A percentile compares a stretch with the other conserved stretches of the same genome.
Conservation (phyloP, 129 eudicot genomes). For the Flaveria ramosissima region DNA sequence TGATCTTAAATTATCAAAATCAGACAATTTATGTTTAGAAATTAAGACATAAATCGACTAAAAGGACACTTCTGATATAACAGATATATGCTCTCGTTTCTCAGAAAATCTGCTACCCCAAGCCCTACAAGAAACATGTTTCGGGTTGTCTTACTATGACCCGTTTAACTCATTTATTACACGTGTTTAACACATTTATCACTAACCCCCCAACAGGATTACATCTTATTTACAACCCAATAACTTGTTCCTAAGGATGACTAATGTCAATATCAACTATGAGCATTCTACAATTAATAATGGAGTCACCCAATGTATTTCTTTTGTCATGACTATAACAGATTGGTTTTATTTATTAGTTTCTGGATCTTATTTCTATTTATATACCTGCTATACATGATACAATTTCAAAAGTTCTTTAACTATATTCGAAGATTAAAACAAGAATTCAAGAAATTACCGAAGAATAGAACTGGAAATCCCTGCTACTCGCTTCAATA, state of each 20-base stretch:
- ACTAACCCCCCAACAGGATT: too few relatives aligned
- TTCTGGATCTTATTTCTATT: not conserved
- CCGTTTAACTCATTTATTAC: not conserved
- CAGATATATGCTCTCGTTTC: too few relatives aligned
- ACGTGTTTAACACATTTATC: not conserved
- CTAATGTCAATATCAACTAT: not conserved
- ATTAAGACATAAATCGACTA: too few relatives aligned
- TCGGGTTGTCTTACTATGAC: too few relatives aligned
- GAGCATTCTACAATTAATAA: not conserved
- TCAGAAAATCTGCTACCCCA: too few relatives aligned
- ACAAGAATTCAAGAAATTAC: constrained; percentile 39
- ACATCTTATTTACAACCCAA: not conserved
- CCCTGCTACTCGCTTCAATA: constrained; percentile 82
- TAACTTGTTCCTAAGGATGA: not conserved
- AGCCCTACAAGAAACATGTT: too few relatives aligned
- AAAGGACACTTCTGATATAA: too few relatives aligned
- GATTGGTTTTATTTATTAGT: not conserved
- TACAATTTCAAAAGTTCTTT: not conserved
- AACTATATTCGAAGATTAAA: constrained; percentile 11
- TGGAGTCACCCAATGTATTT: not conserved
- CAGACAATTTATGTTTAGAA: too few relatives aligned
- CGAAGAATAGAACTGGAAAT: constrained; percentile 74
- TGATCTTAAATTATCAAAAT: not conserved
- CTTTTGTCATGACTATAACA: not conserved
- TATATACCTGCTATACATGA: not conserved